A percentile compares a stretch with the other conserved stretches of the same genome.
phyloP scores from a whole-genome alignment of 306 rosid species.

The Gastrolobium villosum region DNA sequence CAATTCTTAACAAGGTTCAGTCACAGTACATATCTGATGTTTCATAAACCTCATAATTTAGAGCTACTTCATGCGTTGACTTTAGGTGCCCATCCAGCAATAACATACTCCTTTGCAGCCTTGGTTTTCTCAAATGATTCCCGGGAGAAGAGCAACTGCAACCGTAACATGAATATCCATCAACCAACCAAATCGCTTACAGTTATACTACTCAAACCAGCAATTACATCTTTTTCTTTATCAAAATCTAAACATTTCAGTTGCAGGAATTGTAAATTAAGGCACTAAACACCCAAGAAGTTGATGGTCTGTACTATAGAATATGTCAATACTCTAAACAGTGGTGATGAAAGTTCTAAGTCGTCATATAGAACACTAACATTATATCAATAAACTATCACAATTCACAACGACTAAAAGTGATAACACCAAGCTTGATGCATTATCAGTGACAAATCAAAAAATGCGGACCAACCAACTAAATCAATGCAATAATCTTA shows the following conservation, averaged over 20 bases:
- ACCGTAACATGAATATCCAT: slow-evolving; percentile 17
- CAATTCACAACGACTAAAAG: no score
- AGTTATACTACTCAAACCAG: slow-evolving; percentile 1
- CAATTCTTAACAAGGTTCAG: slow-evolving; percentile 39
- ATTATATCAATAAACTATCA: neutral
- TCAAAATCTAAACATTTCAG: neutral
- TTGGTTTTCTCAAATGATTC: slow-evolving; percentile 81
- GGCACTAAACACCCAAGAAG: neutral
- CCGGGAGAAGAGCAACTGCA: slow-evolving; percentile 74
- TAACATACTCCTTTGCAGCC: slow-evolving; percentile 61
- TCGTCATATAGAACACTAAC: neutral
- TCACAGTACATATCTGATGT: slow-evolving; percentile 31
- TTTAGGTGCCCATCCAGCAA: slow-evolving; percentile 94
- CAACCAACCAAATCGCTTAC: slow-evolving; percentile 21
- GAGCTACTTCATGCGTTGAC: slow-evolving; percentile 76
- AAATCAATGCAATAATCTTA: slow-evolving; percentile 5
- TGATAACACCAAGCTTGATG: no score
- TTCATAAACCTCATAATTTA: slow-evolving; percentile 42
- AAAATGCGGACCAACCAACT: no score
- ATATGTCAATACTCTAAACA: neutral
- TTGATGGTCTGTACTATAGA: neutral
- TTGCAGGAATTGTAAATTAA: neutral
- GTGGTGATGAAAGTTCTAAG: neutral
- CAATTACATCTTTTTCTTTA: neutral
- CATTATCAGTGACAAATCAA: no score